A percentile compares a stretch with the other conserved stretches of the same genome.
Evolutionary conservation across 306 rosid genomes (phyloP).

Genomic region (Pyrus communis): DNA sequence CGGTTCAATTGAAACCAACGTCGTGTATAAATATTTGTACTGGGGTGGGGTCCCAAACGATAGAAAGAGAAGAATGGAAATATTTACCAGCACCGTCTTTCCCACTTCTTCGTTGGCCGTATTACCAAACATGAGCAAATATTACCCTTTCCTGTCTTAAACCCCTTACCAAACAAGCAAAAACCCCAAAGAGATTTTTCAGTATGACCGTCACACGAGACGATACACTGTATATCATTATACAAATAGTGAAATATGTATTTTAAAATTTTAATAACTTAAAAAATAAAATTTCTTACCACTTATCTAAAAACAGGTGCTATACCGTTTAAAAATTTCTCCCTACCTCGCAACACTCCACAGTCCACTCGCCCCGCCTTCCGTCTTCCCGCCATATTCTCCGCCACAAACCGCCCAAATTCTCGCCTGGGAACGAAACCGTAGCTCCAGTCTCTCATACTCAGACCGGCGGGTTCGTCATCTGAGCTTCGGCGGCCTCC

Average conservation of each 20-base stretch:
- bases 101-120: background rate
- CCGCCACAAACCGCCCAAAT: background rate
- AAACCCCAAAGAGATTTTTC: background rate
- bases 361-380: background rate
- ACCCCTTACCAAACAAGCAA: background rate
- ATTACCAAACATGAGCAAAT: background rate
- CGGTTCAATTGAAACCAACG: background rate
- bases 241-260: accelerated
- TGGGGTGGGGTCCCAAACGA: background rate
- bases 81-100: background rate
- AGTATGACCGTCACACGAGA: accelerated
- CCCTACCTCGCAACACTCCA: background rate
- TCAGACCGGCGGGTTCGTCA: background rate
- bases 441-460: background rate
- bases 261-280: no score
- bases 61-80: no score
- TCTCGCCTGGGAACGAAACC: background rate
- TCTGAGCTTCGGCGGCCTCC: constrained; percentile 23
- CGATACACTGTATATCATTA: accelerated
- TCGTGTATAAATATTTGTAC: background rate
- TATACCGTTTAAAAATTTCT: no score
- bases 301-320: no score
- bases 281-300: no score
- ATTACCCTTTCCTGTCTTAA: background rate
- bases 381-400: background rate